These are phyloP conservation scores for Omphalotus olearius DNA, from an alignment of 1,284 basidiomycete species.

Conservation along the genomic window DNA sequence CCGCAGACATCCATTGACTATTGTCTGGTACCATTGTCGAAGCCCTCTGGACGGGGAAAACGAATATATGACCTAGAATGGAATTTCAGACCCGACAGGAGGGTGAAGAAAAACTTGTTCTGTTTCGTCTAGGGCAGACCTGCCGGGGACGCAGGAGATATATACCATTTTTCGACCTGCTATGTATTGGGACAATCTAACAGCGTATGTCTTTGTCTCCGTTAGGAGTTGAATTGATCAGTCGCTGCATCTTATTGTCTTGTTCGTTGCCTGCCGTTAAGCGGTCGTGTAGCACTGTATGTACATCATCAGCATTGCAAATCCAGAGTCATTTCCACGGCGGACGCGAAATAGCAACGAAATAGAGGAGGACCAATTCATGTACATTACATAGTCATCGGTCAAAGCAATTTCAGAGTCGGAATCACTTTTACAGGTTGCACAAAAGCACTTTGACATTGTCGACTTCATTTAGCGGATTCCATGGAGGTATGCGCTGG, in stretches of 20 bases:
- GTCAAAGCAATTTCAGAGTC: too few species aligned
- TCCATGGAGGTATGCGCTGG: too few species aligned
- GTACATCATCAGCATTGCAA: too few species aligned
- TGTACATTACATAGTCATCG: too few species aligned
- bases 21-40: slow-evolving; percentile 32
- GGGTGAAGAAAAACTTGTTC: not conserved
- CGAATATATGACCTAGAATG: slow-evolving; percentile 25
- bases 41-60: slow-evolving; percentile 1
- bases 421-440: too few species aligned
- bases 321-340: too few species aligned
- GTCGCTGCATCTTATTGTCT: slow-evolving; percentile 9
- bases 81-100: slow-evolving; percentile 28
- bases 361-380: too few species aligned
- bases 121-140: not conserved
- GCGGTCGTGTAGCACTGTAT: not conserved
- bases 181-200: not conserved
- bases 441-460: too few species aligned
- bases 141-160: not conserved
- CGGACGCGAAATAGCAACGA: too few species aligned
- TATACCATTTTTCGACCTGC: not conserved
- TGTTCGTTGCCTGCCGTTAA: slow-evolving; percentile 5
- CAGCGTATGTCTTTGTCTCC: not conserved
- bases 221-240: slow-evolving; percentile 11
- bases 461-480: too few species aligned
- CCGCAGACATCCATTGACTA: slow-evolving; percentile 23